Conservation (phyloP, 192 early-diverging fungal genomes). For the Borealophlyctis nickersoniae region DNA sequence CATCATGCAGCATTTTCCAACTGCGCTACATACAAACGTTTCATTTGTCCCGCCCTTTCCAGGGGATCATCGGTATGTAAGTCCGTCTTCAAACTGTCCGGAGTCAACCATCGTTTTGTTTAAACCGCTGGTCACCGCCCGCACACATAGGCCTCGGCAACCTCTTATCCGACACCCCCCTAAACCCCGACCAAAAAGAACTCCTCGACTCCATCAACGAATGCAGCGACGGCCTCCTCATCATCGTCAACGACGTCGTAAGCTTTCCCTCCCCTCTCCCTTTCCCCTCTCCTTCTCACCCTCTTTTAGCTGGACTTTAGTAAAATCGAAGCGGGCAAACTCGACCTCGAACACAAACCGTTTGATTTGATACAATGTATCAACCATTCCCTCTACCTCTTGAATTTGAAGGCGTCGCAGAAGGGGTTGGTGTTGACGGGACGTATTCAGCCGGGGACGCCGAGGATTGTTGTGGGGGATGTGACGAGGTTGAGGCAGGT, state of each 20-base stretch:
- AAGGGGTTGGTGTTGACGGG: slow-evolving; percentile 18
- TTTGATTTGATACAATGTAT: slow-evolving; percentile 22
- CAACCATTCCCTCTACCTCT: slow-evolving; percentile 4
- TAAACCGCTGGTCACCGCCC: too few species aligned
- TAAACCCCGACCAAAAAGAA: slow-evolving; percentile 22
- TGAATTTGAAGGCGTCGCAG: slow-evolving; percentile 13
- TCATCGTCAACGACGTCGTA: slow-evolving; percentile 30
- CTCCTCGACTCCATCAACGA: slow-evolving; percentile 14
- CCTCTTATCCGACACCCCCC: slow-evolving; percentile 13
- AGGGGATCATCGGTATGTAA: too few species aligned
- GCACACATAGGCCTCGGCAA: slow-evolving; percentile 15
- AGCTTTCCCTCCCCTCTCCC: neutral
- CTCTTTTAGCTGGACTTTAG: slow-evolving; percentile 17
- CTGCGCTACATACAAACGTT: too few species aligned
- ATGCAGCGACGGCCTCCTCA: slow-evolving; percentile 25
- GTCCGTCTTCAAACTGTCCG: too few species aligned
- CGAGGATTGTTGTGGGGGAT: slow-evolving; percentile 42
- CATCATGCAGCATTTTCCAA: too few species aligned
- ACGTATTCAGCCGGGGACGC: slow-evolving; percentile 8
- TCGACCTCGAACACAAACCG: slow-evolving; percentile 16
- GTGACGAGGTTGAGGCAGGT: slow-evolving; percentile 52
- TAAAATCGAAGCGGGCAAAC: slow-evolving; percentile 25
- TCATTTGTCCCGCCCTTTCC: too few species aligned
- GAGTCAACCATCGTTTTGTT: too few species aligned
- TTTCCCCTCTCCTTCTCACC: neutral